Percentiles rank a stretch among this genome's conserved stretches.
These are phyloP conservation scores for Aspergillus intermedius DNA, from an alignment of 2,329 filamentous ascomycete species.

Conservation along the genomic window DNA sequence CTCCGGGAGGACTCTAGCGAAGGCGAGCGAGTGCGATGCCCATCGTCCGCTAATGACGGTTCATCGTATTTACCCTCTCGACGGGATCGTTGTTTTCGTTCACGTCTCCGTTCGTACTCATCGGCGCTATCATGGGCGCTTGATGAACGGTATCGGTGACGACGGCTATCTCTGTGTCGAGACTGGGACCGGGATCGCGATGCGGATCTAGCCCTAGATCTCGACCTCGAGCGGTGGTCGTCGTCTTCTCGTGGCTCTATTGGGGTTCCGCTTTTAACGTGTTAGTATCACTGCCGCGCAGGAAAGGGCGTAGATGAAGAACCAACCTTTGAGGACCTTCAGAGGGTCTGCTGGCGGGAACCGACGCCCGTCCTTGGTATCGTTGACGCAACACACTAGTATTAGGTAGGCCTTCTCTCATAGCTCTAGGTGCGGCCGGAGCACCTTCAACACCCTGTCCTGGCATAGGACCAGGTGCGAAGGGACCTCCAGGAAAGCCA, in stretches of 20 bases:
- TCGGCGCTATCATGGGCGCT: conserved; percentile 27
- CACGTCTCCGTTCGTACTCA: conserved; percentile 24
- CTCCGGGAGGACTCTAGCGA: conserved; percentile 56
- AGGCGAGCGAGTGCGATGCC: conserved; percentile 57
- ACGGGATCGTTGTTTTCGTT: conserved; percentile 21
- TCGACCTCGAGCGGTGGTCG: conserved; percentile 20
- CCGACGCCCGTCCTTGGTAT: conserved; percentile 24
- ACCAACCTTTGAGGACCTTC: conserved; percentile 27
- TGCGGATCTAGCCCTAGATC: conserved; percentile 23
- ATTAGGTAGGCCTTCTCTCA: conserved; percentile 82
- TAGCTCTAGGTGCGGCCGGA: conserved; percentile 87
- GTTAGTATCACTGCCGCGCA: conserved; percentile 5
- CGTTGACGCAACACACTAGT: conserved; percentile 64
- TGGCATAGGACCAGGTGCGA: conserved; percentile 25
- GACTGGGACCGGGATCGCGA: conserved; percentile 26
- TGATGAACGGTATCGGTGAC: conserved; percentile 48
- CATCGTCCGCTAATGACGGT: conserved; percentile 24
- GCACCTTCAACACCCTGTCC: conserved; percentile 62
- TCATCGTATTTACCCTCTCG: conserved; percentile 44
- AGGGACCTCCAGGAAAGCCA: conserved; percentile 21
- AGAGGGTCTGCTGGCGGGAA: conserved; percentile 12
- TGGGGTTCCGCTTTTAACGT: conserved; percentile 14
- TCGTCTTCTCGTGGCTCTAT: conserved; percentile 32
- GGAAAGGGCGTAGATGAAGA: not conserved
- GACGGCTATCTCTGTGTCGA: conserved; percentile 40